A percentile compares a stretch with the other conserved stretches of the same genome.
These are phyloP conservation scores for Salix exigua DNA, from an alignment of 345 rosid genomes.

Conservation along the genomic window DNA sequence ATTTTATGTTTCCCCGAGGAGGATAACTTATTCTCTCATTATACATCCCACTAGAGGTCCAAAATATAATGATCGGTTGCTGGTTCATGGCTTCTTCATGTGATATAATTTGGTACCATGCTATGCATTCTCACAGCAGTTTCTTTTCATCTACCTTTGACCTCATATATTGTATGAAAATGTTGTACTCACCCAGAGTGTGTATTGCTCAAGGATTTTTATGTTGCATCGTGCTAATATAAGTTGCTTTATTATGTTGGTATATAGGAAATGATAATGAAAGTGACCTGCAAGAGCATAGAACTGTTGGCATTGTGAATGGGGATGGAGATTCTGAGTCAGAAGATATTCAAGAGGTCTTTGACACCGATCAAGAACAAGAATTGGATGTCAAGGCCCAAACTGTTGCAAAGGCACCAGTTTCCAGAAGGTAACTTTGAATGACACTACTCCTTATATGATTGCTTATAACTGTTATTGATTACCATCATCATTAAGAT, in stretches of 20 bases:
- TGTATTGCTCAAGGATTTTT: neutral
- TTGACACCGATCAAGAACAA: conserved; percentile 43
- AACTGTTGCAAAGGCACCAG: conserved; percentile 20
- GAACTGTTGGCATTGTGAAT: conserved; percentile 1
- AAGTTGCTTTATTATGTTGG: conserved; percentile 10
- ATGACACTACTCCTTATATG: neutral
- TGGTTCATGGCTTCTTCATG: no score
- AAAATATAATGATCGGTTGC: no score
- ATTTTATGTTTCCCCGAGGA: no score
- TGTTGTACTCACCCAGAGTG: neutral
- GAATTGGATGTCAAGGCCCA: conserved; percentile 31
- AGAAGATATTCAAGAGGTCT: conserved; percentile 39
- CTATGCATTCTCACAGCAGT: no score
- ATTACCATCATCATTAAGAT: neutral
- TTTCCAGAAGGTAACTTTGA: conserved; percentile 39
- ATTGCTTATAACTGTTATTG: no score
- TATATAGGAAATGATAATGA: conserved; percentile 34
- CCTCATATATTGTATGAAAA: neutral
- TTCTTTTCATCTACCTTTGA: neutral
- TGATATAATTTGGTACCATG: no score
- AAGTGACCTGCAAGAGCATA: conserved; percentile 19
- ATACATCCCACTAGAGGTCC: no score
- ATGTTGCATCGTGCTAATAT: neutral
- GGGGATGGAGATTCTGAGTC: conserved; percentile 32
- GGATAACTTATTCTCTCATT: no score